A percentile compares a stretch with the other conserved stretches of the same genome.
phyloP scores from a whole-genome alignment of 2,329 filamentous ascomycete species.

The Pleomassaria siparia region DNA sequence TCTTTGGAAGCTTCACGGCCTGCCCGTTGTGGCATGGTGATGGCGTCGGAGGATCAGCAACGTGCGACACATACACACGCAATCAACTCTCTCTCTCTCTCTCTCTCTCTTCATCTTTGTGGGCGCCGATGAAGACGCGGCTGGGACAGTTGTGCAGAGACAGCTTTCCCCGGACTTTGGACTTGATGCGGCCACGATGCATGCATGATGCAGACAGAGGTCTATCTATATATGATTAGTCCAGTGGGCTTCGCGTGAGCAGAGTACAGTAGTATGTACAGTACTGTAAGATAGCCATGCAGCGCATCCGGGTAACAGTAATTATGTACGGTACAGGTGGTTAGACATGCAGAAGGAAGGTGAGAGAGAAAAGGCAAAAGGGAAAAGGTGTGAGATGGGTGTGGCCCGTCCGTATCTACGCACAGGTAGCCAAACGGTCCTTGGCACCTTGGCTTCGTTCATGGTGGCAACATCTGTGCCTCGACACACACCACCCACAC shows the following conservation, averaged over 20 bases:
- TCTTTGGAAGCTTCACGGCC: slow-evolving; percentile 11
- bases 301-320: slow-evolving; percentile 7
- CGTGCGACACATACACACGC: slow-evolving; percentile 4
- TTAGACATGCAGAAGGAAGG: slow-evolving; percentile 1
- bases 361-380: too few species aligned
- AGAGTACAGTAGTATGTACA: too few species aligned
- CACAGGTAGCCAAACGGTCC: neutral
- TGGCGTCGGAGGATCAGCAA: slow-evolving; percentile 5
- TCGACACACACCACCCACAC: too few species aligned
- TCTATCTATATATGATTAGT: slow-evolving; percentile 4
- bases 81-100: neutral
- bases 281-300: too few species aligned
- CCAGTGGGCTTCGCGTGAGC: slow-evolving; percentile 5
- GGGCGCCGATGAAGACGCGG: neutral
- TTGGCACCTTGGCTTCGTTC: neutral
- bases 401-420: slow-evolving; percentile 1
- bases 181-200: slow-evolving; percentile 8
- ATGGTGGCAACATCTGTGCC: neutral
- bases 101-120: neutral
- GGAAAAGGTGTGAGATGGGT: too few species aligned
- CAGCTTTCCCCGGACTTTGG: slow-evolving; percentile 7
- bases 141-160: neutral
- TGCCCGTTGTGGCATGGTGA: slow-evolving; percentile 11
- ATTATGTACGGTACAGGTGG: too few species aligned
- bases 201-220: too few species aligned